Evolutionary conservation across 345 rosid species (phyloP).

Genomic region (Durio zibethinus): DNA sequence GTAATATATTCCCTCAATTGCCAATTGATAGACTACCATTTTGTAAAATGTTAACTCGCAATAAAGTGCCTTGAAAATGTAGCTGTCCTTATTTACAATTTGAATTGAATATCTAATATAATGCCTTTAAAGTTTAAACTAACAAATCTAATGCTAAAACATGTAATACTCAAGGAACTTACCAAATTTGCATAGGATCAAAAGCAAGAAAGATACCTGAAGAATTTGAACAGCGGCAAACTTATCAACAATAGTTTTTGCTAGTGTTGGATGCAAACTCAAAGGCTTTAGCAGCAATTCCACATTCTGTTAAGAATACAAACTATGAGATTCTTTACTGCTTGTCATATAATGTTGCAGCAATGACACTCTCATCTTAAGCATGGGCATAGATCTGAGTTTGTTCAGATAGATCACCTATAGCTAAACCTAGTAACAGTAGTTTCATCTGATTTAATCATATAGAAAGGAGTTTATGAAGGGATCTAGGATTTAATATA

Average conservation of each 20-base stretch:
- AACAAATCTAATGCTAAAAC: neutral
- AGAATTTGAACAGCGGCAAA: conserved; percentile 89
- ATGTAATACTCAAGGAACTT: neutral
- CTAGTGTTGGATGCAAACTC: conserved; percentile 47
- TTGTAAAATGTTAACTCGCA: neutral
- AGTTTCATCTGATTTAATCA: conserved; percentile 5
- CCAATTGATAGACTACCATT: neutral
- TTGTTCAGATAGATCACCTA: neutral
- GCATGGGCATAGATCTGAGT: neutral
- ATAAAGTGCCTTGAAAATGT: no score
- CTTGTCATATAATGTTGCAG: neutral
- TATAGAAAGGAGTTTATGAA: neutral
- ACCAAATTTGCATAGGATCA: conserved; percentile 1
- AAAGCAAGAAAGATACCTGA: conserved; percentile 49
- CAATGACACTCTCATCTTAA: neutral
- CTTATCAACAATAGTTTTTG: conserved; percentile 70
- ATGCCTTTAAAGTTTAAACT: neutral
- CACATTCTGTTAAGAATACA: conserved; percentile 44
- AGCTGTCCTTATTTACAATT: neutral
- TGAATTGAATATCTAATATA: neutral
- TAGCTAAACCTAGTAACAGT: neutral
- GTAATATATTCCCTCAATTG: neutral
- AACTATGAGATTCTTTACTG: conserved; percentile 11
- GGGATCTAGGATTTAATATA: neutral
- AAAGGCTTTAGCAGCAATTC: conserved; percentile 59